A percentile compares a stretch with the other conserved stretches of the same genome.
These are phyloP conservation scores for Inonotus obliquus DNA, from an alignment of 1,284 basidiomycete genomes.

Conservation along the genomic window DNA sequence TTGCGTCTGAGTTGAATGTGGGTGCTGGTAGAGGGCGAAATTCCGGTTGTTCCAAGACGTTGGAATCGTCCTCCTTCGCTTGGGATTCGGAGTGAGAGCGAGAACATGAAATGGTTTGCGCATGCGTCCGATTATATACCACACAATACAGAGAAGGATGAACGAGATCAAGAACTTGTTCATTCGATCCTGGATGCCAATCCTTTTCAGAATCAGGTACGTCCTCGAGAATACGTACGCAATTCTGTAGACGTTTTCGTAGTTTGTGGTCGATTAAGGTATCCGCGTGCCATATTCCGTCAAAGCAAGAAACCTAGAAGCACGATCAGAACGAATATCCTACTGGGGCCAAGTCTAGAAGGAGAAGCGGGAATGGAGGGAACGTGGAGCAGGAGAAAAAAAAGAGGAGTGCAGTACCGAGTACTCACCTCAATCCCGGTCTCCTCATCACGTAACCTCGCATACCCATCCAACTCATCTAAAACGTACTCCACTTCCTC, in stretches of 20 bases:
- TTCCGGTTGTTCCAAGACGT: background rate
- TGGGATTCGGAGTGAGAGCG: background rate
- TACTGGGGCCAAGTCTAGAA: too few species aligned
- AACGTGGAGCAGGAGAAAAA: background rate
- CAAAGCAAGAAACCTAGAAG: conserved; percentile 50
- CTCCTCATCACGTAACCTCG: conserved; percentile 35
- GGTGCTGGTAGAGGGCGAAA: background rate
- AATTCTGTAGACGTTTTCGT: background rate
- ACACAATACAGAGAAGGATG: conserved; percentile 40
- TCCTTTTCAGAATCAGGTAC: conserved; percentile 36
- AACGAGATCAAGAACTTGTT: conserved; percentile 40
- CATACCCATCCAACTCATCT: conserved; percentile 47
- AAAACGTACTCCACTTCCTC: conserved; percentile 45
- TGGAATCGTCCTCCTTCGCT: too few species aligned
- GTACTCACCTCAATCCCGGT: conserved; percentile 34
- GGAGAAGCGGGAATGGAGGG: background rate
- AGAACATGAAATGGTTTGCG: too few species aligned
- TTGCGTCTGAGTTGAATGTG: conserved; percentile 8
- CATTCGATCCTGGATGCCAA: conserved; percentile 44
- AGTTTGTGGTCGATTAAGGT: conserved; percentile 20
- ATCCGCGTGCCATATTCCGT: conserved; percentile 48
- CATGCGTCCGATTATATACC: conserved; percentile 29
- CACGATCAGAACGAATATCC: too few species aligned
- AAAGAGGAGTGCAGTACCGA: too few species aligned
- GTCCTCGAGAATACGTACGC: conserved; percentile 30